These are phyloP conservation scores for Pontederia crassipes DNA, from an alignment of 176 grass and related monocot genomes.

Conservation along the genomic window DNA sequence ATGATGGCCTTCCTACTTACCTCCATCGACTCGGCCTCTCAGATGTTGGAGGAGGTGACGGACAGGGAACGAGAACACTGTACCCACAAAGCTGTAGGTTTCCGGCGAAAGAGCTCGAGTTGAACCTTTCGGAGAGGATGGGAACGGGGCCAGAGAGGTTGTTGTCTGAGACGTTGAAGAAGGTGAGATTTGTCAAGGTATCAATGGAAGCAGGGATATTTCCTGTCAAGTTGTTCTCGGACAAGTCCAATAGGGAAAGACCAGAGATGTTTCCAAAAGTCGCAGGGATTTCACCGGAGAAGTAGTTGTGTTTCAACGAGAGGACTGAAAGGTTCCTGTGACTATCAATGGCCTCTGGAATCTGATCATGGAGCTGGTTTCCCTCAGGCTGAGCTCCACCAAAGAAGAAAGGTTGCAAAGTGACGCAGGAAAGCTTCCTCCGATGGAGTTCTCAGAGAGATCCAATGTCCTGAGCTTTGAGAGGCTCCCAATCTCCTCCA, in stretches of 20 bases:
- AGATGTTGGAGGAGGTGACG: neutral
- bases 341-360: neutral
- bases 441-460: conserved; percentile 46
- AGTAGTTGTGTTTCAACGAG: neutral
- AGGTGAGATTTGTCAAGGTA: neutral
- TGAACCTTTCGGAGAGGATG: conserved; percentile 10
- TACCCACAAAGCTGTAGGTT: conserved; percentile 16
- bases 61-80: neutral
- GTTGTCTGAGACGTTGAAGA: conserved; percentile 12
- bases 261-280: neutral
- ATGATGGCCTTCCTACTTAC: conserved; percentile 1
- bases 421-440: conserved; percentile 29
- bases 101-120: conserved; percentile 12
- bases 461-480: conserved; percentile 46
- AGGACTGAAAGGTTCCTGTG: neutral
- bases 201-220: conserved; percentile 2
- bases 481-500: conserved; percentile 44
- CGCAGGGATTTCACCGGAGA: conserved; percentile 5
- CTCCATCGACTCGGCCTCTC: neutral
- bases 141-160: conserved; percentile 13
- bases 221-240: conserved; percentile 13
- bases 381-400: neutral
- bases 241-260: conserved; percentile 3
- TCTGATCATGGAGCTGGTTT: neutral
- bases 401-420: conserved; percentile 4